phyloP scores from a whole-genome alignment of 2,329 filamentous ascomycete genomes.

The Trichoderma aggressivum region DNA sequence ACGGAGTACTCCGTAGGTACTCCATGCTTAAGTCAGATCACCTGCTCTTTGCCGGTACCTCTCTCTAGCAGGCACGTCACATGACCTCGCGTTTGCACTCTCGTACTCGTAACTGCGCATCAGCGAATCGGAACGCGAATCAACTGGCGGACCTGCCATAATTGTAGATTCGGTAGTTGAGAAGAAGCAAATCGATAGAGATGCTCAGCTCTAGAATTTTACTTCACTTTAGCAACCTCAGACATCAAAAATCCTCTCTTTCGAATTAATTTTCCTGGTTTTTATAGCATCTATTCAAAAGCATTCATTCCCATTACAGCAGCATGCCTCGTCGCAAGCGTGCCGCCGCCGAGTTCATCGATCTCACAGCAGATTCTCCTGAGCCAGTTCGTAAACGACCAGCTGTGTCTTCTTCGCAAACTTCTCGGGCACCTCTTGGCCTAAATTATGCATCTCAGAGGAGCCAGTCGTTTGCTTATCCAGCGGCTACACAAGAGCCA shows the following conservation, averaged over 20 bases:
- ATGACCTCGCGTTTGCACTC: conserved; percentile 6
- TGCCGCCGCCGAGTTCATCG: conserved; percentile 33
- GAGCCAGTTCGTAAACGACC: conserved; percentile 28
- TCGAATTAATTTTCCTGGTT: neutral
- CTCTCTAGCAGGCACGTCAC: neutral
- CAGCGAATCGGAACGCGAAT: neutral
- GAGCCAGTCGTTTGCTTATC: neutral
- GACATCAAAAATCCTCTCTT: neutral
- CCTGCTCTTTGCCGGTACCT: neutral
- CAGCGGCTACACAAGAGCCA: conserved; percentile 30
- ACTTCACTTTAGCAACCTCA: neutral
- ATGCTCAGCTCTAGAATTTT: neutral
- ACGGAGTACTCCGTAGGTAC: no score
- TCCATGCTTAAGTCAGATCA: no score
- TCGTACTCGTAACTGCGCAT: neutral
- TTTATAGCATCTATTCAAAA: neutral
- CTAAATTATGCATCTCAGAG: conserved; percentile 21
- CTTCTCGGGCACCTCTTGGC: conserved; percentile 2
- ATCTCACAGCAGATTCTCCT: conserved; percentile 40
- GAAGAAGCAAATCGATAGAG: neutral
- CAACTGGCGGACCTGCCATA: neutral
- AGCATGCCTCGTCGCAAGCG: conserved; percentile 34
- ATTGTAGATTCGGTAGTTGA: neutral
- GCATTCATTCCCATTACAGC: neutral
- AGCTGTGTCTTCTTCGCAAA: conserved; percentile 21